Conservation (phyloP, 2,329 filamentous ascomycete genomes). For the Fusarium newnesense region DNA sequence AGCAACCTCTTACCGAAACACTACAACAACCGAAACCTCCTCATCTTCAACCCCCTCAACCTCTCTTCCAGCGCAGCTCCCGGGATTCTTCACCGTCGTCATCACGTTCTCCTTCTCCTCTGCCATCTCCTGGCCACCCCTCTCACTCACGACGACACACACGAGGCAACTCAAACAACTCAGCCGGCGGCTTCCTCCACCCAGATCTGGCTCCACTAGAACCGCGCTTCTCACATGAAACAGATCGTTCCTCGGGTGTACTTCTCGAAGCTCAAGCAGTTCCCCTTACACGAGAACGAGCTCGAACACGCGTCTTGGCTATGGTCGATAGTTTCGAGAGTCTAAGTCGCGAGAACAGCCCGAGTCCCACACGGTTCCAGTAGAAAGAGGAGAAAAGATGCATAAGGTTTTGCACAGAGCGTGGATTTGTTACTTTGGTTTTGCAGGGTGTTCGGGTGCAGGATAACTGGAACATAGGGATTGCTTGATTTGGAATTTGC, state of each 20-base stretch:
- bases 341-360: constrained; percentile 55
- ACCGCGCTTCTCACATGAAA: constrained; percentile 42
- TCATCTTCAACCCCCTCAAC: constrained; percentile 32
- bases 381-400: not conserved
- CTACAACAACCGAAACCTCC: constrained; percentile 19
- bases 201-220: constrained; percentile 38
- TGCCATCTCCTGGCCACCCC: constrained; percentile 19
- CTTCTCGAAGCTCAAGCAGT: constrained; percentile 61
- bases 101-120: constrained; percentile 21
- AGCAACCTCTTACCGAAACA: constrained; percentile 2
- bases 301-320: constrained; percentile 59
- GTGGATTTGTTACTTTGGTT: constrained; percentile 12
- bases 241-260: constrained; percentile 48
- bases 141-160: constrained; percentile 16
- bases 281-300: constrained; percentile 49
- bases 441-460: constrained; percentile 36
- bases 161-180: constrained; percentile 26
- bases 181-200: constrained; percentile 29
- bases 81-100: constrained; percentile 24
- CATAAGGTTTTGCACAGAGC: not conserved
- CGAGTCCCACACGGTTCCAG: constrained; percentile 51
- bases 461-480: not conserved
- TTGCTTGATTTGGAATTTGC: constrained; percentile 9
- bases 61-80: constrained; percentile 34
- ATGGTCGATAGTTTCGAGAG: constrained; percentile 68